phyloP scores from a whole-genome alignment of 768 basidiomycete genomes.

The Suillus lakei region DNA sequence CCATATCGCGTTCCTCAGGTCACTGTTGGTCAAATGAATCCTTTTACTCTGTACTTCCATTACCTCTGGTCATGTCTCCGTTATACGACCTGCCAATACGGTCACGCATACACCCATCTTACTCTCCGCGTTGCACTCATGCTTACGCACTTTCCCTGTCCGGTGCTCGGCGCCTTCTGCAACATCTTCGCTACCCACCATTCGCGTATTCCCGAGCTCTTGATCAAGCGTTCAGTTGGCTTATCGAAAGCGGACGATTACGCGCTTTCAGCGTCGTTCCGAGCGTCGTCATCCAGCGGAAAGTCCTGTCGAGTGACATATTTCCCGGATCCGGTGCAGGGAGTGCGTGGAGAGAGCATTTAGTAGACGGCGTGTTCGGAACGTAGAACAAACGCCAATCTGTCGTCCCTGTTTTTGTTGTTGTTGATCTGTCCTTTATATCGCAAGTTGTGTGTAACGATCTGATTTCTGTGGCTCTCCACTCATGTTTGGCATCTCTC shows the following conservation, averaged over 20 bases:
- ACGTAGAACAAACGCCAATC: neutral
- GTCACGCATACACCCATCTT: constrained; percentile 56
- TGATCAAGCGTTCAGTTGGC: constrained; percentile 75
- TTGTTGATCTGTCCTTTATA: neutral
- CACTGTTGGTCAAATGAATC: constrained; percentile 83
- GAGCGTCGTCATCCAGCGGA: constrained; percentile 69
- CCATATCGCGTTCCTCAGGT: constrained; percentile 44
- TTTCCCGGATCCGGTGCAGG: constrained; percentile 31
- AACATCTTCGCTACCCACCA: constrained; percentile 60
- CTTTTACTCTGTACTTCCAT: constrained; percentile 42
- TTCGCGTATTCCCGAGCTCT: constrained; percentile 82
- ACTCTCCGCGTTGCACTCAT: constrained; percentile 71
- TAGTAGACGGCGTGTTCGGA: constrained; percentile 53
- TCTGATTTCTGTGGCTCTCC: neutral
- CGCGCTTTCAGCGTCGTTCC: constrained; percentile 70
- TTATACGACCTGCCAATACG: neutral
- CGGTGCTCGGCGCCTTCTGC: constrained; percentile 62
- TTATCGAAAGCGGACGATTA: constrained; percentile 59
- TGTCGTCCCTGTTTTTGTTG: neutral
- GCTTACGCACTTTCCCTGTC: constrained; percentile 62
- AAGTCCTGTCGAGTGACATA: constrained; percentile 61
- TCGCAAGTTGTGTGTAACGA: neutral
- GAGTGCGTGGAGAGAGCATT: constrained; percentile 47
- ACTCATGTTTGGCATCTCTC: neutral
- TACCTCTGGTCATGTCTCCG: constrained; percentile 15